A percentile compares a stretch with the other conserved stretches of the same genome.
These are phyloP conservation scores for Terana coerulea DNA, from an alignment of 768 basidiomycete species.

Conservation along the genomic window DNA sequence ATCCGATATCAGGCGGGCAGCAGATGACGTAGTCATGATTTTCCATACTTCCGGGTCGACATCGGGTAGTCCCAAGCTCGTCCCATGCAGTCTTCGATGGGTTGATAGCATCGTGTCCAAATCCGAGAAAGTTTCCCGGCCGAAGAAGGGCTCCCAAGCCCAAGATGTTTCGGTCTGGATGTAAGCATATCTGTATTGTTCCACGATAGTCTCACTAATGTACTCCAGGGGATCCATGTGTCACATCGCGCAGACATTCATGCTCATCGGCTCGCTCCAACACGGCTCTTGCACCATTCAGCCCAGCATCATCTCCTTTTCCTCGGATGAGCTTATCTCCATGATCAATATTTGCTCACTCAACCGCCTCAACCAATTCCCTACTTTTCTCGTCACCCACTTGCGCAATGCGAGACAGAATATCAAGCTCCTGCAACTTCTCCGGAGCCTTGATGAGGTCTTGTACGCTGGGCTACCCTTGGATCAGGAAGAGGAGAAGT, in stretches of 20 bases:
- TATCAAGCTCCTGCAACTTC: constrained; percentile 53
- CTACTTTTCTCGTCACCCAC: constrained; percentile 58
- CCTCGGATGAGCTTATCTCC: constrained; percentile 59
- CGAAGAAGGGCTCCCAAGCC: constrained; percentile 39
- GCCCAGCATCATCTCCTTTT: constrained; percentile 55
- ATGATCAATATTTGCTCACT: constrained; percentile 62
- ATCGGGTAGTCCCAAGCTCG: constrained; percentile 72
- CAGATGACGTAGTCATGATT: constrained; percentile 46
- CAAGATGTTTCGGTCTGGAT: constrained; percentile 68
- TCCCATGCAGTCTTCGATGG: constrained; percentile 64
- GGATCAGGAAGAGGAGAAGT: constrained; percentile 61
- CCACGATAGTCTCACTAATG: neutral
- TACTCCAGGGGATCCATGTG: constrained; percentile 68
- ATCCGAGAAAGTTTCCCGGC: constrained; percentile 45
- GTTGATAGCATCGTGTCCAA: constrained; percentile 52
- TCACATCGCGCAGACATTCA: constrained; percentile 70
- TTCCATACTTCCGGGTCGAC: constrained; percentile 79
- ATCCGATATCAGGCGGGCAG: constrained; percentile 29
- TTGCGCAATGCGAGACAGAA: constrained; percentile 52
- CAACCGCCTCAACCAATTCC: constrained; percentile 69
- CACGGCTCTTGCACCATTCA: constrained; percentile 67
- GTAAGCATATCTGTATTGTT: constrained; percentile 36
- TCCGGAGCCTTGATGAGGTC: constrained; percentile 55
- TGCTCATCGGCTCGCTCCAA: constrained; percentile 65
- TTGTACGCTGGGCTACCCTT: constrained; percentile 60